These are phyloP conservation scores for Aureobasidium mangrovei DNA, from an alignment of 2,329 filamentous ascomycete species.

Conservation along the genomic window DNA sequence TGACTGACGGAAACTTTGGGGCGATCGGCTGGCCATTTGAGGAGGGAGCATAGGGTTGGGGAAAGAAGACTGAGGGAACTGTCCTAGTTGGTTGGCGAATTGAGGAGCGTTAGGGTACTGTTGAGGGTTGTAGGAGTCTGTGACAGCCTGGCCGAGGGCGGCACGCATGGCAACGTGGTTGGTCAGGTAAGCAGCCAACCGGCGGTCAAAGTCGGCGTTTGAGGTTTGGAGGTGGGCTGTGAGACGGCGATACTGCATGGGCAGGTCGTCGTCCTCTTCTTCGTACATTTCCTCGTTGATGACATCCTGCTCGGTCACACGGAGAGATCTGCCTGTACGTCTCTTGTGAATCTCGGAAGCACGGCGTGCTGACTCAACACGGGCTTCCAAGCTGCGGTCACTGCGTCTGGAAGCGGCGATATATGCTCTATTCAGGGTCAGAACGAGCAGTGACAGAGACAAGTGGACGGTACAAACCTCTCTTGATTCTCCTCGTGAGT, in stretches of 20 bases:
- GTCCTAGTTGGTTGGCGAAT: constrained; percentile 32
- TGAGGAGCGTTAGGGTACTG: constrained; percentile 31
- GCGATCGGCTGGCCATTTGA: constrained; percentile 21
- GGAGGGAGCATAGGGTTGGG: constrained; percentile 21
- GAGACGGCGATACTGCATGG: constrained; percentile 56
- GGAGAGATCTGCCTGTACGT: constrained; percentile 72
- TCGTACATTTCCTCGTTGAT: constrained; percentile 93
- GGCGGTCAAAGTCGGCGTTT: constrained; percentile 52
- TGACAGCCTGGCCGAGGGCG: constrained; percentile 38
- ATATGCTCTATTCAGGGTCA: constrained; percentile 55
- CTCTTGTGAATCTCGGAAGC: constrained; percentile 88
- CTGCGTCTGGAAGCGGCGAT: constrained; percentile 83
- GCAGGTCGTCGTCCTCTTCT: constrained; percentile 77
- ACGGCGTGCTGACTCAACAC: constrained; percentile 75
- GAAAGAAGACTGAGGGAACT: constrained; percentile 18
- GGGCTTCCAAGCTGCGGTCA: constrained; percentile 78
- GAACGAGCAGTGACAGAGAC: background rate
- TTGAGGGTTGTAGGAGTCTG: constrained; percentile 31
- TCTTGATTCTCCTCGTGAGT: constrained; percentile 78
- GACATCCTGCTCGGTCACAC: constrained; percentile 78
- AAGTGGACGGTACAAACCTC: constrained; percentile 34
- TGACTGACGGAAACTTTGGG: constrained; percentile 31
- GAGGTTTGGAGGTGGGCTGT: constrained; percentile 54
- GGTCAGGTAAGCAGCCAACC: constrained; percentile 51
- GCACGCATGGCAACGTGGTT: constrained; percentile 50